These are phyloP conservation scores for Haberlea rhodopensis DNA, from an alignment of 257 asterid species.

Conservation along the genomic window DNA sequence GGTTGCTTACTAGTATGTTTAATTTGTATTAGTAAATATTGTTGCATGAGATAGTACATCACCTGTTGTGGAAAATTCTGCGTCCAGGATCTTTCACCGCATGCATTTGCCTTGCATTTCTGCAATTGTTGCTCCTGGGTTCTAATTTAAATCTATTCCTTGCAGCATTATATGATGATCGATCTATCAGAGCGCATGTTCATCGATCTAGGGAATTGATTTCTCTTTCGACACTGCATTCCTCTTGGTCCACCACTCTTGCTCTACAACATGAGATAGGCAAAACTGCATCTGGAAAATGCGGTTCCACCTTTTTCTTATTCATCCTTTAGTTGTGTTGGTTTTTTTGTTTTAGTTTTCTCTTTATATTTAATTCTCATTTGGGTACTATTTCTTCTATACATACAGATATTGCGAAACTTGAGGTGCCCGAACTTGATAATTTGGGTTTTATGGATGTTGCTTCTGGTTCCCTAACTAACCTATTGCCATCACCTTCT, in stretches of 20 bases:
- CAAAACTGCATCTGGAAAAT: constrained; percentile 45
- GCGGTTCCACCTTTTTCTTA: constrained; percentile 26
- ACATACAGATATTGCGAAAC: constrained; percentile 60
- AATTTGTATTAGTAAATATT: too few species aligned
- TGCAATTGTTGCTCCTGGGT: neutral
- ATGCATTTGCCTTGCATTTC: neutral
- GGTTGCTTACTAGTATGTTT: neutral
- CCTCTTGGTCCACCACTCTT: constrained; percentile 80
- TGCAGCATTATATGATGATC: constrained; percentile 94
- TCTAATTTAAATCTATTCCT: constrained; percentile 29
- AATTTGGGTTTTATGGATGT: constrained; percentile 71
- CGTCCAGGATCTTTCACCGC: neutral
- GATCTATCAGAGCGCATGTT: constrained; percentile 92
- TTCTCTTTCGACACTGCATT: constrained; percentile 75
- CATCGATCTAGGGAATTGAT: constrained; percentile 83
- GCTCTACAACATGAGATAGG: constrained; percentile 72
- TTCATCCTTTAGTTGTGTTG: neutral
- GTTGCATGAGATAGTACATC: too few species aligned
- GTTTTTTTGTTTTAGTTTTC: neutral
- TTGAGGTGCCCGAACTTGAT: constrained; percentile 78
- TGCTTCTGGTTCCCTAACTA: constrained; percentile 61
- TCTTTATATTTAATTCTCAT: constrained; percentile 4
- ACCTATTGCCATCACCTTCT: constrained; percentile 61
- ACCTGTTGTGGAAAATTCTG: too few species aligned
- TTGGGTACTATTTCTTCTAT: constrained; percentile 27